Evolutionary conservation across 352 stramenopile species (phyloP).

Genomic region (Phytophthora megakarya): DNA sequence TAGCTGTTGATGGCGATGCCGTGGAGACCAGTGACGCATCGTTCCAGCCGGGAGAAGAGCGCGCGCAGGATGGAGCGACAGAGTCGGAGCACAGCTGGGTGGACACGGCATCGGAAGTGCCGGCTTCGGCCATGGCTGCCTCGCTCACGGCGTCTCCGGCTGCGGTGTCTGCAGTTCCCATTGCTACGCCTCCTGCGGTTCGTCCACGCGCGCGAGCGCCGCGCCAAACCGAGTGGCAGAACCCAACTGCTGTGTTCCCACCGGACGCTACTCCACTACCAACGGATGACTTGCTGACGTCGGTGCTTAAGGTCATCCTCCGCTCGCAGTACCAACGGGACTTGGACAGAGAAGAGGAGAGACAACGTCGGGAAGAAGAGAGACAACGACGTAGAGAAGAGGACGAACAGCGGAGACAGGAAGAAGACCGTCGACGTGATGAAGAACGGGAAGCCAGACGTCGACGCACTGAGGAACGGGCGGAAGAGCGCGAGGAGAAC

Average conservation of each 20-base stretch:
- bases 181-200: constrained; percentile 3
- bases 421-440: constrained; percentile 40
- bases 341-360: constrained; percentile 41
- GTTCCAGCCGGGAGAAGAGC: constrained; percentile 28
- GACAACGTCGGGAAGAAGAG: constrained; percentile 34
- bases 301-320: constrained; percentile 41
- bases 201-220: constrained; percentile 11
- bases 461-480: constrained; percentile 35
- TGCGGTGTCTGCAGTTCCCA: neutral
- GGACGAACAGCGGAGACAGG: constrained; percentile 32
- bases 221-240: constrained; percentile 28
- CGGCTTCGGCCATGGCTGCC: neutral
- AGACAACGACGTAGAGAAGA: constrained; percentile 35
- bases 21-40: constrained; percentile 24
- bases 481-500: constrained; percentile 39
- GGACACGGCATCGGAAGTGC: constrained; percentile 18
- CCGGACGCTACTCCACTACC: constrained; percentile 23
- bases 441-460: constrained; percentile 42
- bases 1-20: constrained; percentile 16
- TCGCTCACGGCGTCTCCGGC: constrained; percentile 1
- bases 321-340: constrained; percentile 46
- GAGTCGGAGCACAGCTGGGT: constrained; percentile 38
- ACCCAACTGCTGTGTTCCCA: constrained; percentile 22
- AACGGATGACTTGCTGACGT: constrained; percentile 39
- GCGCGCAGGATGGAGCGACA: constrained; percentile 22